A percentile compares a stretch with the other conserved stretches of the same genome.
These are phyloP conservation scores for Bruguiera hainesii DNA, from an alignment of 441 rosid genomes.

Conservation along the genomic window DNA sequence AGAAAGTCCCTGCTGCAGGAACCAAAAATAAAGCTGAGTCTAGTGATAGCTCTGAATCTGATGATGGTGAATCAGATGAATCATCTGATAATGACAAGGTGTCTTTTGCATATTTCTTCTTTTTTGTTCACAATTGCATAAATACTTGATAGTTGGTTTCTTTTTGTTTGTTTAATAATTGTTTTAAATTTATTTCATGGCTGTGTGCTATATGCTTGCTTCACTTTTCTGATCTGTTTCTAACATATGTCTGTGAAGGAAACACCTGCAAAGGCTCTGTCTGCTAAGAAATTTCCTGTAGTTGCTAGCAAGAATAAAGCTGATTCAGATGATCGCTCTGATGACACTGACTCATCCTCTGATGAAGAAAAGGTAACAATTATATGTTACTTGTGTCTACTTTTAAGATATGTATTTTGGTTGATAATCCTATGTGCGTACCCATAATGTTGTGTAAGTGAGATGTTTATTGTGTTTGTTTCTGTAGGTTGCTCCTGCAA, in stretches of 20 bases:
- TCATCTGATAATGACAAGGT: slow-evolving; percentile 19
- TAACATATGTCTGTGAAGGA: background rate
- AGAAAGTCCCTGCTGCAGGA: background rate
- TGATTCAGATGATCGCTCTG: slow-evolving; percentile 16
- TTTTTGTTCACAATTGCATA: background rate
- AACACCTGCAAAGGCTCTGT: background rate
- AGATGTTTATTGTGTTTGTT: background rate
- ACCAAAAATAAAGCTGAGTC: slow-evolving; percentile 13
- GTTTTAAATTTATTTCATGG: no score
- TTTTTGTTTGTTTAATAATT: background rate
- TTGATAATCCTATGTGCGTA: background rate
- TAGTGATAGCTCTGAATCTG: slow-evolving; percentile 19
- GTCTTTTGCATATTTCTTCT: background rate
- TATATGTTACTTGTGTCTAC: background rate
- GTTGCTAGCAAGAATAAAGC: background rate
- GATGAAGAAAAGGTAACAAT: slow-evolving; percentile 22
- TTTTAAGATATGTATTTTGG: background rate
- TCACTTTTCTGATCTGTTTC: no score
- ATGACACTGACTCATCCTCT: slow-evolving; percentile 8
- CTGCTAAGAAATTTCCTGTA: background rate
- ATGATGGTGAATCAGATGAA: slow-evolving; percentile 14
- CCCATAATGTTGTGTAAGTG: background rate
- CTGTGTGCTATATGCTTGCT: no score
- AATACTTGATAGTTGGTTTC: background rate
- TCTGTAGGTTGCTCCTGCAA: slow-evolving; percentile 10